phyloP scores from a whole-genome alignment of 306 rosid genomes.

The Citrullus colocynthis region DNA sequence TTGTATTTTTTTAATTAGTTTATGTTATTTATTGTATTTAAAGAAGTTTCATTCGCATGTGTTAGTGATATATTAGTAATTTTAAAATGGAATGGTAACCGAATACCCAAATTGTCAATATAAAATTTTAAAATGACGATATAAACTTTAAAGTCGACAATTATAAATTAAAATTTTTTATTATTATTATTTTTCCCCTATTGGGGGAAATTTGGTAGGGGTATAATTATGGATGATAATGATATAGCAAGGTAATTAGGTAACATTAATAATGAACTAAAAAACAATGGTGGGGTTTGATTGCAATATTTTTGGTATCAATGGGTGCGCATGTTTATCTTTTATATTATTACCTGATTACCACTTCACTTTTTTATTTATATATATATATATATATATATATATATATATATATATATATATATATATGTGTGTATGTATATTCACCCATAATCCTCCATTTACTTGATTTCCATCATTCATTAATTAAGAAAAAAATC shows the following conservation, averaged over 20 bases:
- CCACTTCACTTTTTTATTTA: not conserved
- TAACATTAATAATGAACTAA: not conserved
- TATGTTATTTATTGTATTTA: too few relatives aligned
- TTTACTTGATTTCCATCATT: not conserved
- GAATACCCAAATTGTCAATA: too few relatives aligned
- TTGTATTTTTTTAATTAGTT: too few relatives aligned
- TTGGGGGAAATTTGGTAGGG: not conserved
- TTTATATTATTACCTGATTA: not conserved
- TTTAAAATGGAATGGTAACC: too few relatives aligned
- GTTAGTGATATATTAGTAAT: too few relatives aligned
- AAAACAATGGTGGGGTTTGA: not conserved
- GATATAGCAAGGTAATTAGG: not conserved
- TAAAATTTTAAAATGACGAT: too few relatives aligned
- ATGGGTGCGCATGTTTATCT: constrained; percentile 7
- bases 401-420: not conserved
- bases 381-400: not conserved
- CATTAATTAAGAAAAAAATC: not conserved
- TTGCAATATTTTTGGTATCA: constrained; percentile 1
- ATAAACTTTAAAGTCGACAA: too few relatives aligned
- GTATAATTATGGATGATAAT: not conserved
- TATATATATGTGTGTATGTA: not conserved
- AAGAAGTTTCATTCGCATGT: too few relatives aligned
- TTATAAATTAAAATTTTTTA: too few relatives aligned
- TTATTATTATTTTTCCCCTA: not conserved
- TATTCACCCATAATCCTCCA: not conserved